These are phyloP conservation scores for Luvunga scandens DNA, from an alignment of 345 rosid species.

Conservation along the genomic window DNA sequence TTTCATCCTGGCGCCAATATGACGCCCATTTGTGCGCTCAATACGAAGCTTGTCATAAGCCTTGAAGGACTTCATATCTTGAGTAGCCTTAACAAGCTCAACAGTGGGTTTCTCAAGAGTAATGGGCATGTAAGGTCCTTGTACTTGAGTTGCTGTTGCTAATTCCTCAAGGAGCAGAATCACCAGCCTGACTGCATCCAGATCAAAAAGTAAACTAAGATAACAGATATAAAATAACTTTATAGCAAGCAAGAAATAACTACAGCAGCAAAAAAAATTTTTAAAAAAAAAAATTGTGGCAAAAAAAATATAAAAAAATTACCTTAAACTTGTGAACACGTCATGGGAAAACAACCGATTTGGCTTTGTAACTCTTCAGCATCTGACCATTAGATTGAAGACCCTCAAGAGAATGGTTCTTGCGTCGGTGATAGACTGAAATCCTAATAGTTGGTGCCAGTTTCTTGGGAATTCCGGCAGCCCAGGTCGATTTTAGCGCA, in stretches of 20 bases:
- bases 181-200: slow-evolving; percentile 72
- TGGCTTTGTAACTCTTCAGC: slow-evolving; percentile 84
- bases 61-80: slow-evolving; percentile 70
- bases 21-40: slow-evolving; percentile 61
- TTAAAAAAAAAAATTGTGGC: too few relatives aligned
- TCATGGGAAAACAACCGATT: slow-evolving; percentile 82
- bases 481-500: slow-evolving; percentile 25
- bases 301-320: not conserved
- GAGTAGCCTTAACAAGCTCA: slow-evolving; percentile 74
- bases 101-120: slow-evolving; percentile 48
- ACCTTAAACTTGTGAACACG: slow-evolving; percentile 63
- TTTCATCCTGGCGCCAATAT: slow-evolving; percentile 66
- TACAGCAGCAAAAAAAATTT: too few relatives aligned
- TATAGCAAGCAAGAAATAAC: too few relatives aligned
- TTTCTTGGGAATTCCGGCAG: slow-evolving; percentile 83
- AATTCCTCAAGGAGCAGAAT: slow-evolving; percentile 75
- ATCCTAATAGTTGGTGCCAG: slow-evolving; percentile 78
- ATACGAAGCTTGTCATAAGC: slow-evolving; percentile 74
- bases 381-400: slow-evolving; percentile 82
- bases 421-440: slow-evolving; percentile 76
- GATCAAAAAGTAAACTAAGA: too few relatives aligned
- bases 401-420: slow-evolving; percentile 70
- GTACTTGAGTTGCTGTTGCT: slow-evolving; percentile 73
- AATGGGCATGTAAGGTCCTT: slow-evolving; percentile 67
- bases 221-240: too few relatives aligned